These are phyloP conservation scores for Ustilago lituana DNA, from an alignment of 1,284 basidiomycete species.

Conservation along the genomic window DNA sequence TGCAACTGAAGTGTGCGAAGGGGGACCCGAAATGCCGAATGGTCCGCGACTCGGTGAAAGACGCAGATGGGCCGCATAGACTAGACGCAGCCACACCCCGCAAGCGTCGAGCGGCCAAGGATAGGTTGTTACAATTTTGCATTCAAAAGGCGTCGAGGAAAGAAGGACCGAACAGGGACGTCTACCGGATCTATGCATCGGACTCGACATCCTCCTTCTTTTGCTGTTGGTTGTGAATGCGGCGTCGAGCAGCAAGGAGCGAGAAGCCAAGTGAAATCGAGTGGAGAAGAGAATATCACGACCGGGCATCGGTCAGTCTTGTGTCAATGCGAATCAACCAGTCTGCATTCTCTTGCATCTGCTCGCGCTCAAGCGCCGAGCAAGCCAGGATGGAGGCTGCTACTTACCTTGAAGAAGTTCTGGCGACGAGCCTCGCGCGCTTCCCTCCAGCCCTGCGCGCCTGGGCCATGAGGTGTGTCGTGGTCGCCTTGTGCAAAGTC, in stretches of 20 bases:
- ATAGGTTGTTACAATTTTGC: constrained; percentile 8
- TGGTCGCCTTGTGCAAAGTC: constrained; percentile 31
- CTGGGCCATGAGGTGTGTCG: constrained; percentile 62
- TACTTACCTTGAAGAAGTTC: constrained; percentile 70
- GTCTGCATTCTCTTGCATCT: background rate
- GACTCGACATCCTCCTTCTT: constrained; percentile 50
- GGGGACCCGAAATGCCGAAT: too few relatives aligned
- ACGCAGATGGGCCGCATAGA: too few relatives aligned
- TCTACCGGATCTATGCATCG: constrained; percentile 37
- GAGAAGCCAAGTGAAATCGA: too few relatives aligned
- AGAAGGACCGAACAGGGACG: background rate
- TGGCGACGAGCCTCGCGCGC: constrained; percentile 68
- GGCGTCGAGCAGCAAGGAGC: too few relatives aligned
- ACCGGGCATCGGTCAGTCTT: background rate
- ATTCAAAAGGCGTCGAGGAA: constrained; percentile 5
- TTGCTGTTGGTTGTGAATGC: constrained; percentile 18
- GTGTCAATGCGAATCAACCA: background rate
- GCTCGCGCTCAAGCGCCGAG: too few relatives aligned
- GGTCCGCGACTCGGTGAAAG: too few relatives aligned
- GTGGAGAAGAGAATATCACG: too few relatives aligned
- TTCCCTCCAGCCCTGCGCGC: constrained; percentile 67
- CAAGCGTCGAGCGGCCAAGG: too few relatives aligned
- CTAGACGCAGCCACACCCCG: too few relatives aligned
- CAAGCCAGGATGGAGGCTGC: too few relatives aligned
- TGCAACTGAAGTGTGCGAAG: too few relatives aligned